Percentiles rank a stretch among this genome's conserved stretches.
phyloP scores from a whole-genome alignment of 1,139 yeast species.

The Lodderomyces beijingensis region DNA sequence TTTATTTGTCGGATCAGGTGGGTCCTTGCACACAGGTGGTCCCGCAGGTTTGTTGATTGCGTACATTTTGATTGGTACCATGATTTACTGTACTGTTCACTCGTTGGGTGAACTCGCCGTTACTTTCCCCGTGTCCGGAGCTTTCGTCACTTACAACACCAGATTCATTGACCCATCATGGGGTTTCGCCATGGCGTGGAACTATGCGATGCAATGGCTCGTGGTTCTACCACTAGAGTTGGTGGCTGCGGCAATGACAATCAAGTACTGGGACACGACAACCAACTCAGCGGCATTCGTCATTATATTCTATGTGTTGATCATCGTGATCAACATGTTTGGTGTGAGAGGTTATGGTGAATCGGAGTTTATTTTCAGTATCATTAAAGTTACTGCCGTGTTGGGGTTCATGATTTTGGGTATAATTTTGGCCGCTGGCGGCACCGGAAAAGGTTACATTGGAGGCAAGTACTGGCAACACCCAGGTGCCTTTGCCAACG shows the following conservation, averaged over 20 bases:
- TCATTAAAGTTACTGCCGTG: conserved; percentile 37
- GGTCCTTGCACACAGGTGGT: too few relatives aligned
- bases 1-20: too few relatives aligned
- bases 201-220: conserved; percentile 39
- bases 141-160: conserved; percentile 36
- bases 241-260: conserved; percentile 39
- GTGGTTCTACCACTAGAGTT: conserved; percentile 32
- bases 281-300: conserved; percentile 40
- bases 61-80: conserved; percentile 27
- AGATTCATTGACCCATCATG: conserved; percentile 39
- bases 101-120: conserved; percentile 40
- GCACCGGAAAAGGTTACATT: conserved; percentile 34
- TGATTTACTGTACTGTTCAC: conserved; percentile 32
- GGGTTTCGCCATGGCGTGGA: conserved; percentile 44
- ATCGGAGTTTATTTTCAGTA: conserved; percentile 38
- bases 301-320: conserved; percentile 32
- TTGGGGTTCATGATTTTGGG: conserved; percentile 38
- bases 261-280: conserved; percentile 35
- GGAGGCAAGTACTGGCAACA: conserved; percentile 38
- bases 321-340: conserved; percentile 33
- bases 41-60: conserved; percentile 64
- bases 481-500: too few relatives aligned
- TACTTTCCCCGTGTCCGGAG: conserved; percentile 40
- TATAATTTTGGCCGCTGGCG: conserved; percentile 39
- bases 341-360: conserved; percentile 46